A percentile compares a stretch with the other conserved stretches of the same genome.
Conservation (phyloP, 2,329 filamentous ascomycete species). For the Aspergillus pseudoviridinutans region DNA sequence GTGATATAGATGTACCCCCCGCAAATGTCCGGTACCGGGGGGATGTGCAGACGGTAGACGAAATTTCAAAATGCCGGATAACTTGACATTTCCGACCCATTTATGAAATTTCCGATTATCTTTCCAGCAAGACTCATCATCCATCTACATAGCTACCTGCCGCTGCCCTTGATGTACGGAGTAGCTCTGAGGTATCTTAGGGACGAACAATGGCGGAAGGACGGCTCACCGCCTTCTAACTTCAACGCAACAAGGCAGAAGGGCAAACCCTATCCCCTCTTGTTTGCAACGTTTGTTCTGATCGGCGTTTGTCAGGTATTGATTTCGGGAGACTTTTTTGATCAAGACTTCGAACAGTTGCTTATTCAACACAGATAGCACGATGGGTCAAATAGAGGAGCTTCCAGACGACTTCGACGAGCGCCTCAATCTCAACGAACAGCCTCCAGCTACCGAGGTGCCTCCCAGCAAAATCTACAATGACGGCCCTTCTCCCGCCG, state of each 20-base stretch:
- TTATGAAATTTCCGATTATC: too few relatives aligned
- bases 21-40: background rate
- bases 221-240: background rate
- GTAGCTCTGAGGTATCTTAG: too few relatives aligned
- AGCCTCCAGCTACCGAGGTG: constrained; percentile 13
- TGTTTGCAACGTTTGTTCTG: constrained; percentile 29
- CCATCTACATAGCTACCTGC: too few relatives aligned
- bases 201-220: background rate
- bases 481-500: constrained; percentile 13
- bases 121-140: background rate
- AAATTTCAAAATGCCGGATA: background rate
- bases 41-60: background rate
- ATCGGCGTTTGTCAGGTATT: background rate
- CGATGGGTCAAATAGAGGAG: constrained; percentile 52
- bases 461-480: constrained; percentile 6
- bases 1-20: background rate
- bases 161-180: too few relatives aligned
- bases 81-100: too few relatives aligned
- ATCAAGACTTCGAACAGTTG: background rate
- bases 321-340: background rate
- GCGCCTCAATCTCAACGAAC: constrained; percentile 40
- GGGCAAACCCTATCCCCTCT: constrained; percentile 18
- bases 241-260: background rate
- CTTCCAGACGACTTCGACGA: constrained; percentile 50
- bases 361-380: constrained; percentile 8